Conservation (phyloP, 75 land plant genomes). For the Isoetes taiwanensis region DNA sequence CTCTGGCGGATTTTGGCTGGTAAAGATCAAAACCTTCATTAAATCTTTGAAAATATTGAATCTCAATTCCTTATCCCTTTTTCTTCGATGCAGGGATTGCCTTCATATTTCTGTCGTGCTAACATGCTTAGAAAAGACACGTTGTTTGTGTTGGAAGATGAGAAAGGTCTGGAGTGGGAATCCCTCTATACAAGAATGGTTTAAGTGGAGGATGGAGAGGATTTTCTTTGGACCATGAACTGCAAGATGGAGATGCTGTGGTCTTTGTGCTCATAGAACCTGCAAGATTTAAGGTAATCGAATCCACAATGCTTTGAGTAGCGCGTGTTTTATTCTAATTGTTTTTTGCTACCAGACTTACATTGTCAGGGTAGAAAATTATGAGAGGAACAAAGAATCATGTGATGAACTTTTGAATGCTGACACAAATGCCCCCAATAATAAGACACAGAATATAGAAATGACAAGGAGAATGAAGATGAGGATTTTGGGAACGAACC, state of each 20-base stretch:
- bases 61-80: neutral
- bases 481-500: conserved; percentile 2
- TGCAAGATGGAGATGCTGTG: conserved; percentile 64
- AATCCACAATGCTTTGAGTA: neutral
- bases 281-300: conserved; percentile 50
- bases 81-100: conserved; percentile 39
- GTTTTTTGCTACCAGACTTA: too few species aligned
- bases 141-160: conserved; percentile 47
- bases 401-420: neutral
- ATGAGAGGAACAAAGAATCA: neutral
- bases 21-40: conserved; percentile 7
- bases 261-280: conserved; percentile 51
- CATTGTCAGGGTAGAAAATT: neutral
- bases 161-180: conserved; percentile 38
- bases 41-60: neutral
- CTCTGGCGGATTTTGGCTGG: conserved; percentile 73
- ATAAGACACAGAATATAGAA: neutral
- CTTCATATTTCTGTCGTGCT: conserved; percentile 37
- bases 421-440: neutral
- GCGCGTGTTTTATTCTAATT: too few species aligned
- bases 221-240: conserved; percentile 47
- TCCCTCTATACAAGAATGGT: conserved; percentile 46
- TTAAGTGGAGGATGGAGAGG: conserved; percentile 81
- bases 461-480: neutral
- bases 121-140: conserved; percentile 30